phyloP scores from a whole-genome alignment of 352 stramenopile genomes.

The Pythium insidiosum region DNA sequence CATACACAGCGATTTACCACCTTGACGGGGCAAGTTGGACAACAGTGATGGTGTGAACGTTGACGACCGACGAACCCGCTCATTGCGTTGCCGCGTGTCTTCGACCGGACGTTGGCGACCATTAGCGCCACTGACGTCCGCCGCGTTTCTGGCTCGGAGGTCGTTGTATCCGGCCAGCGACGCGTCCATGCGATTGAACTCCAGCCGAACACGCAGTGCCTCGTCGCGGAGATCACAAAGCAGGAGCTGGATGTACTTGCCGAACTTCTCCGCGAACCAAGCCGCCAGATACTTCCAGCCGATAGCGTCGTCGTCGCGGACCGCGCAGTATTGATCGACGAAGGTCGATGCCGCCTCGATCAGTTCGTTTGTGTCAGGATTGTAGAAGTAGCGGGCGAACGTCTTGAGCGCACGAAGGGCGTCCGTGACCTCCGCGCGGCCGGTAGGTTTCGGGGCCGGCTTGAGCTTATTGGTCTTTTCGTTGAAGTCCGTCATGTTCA shows the following conservation, averaged over 20 bases:
- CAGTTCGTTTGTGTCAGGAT: neutral
- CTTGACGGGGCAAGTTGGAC: neutral
- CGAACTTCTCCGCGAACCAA: slow-evolving; percentile 1
- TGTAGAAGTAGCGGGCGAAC: slow-evolving; percentile 2
- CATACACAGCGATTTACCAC: neutral
- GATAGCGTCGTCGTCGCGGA: neutral
- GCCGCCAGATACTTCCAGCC: neutral
- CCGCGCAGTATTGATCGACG: neutral
- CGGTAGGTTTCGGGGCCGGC: neutral
- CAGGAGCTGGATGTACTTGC: neutral
- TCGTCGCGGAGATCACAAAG: neutral
- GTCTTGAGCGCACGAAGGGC: neutral
- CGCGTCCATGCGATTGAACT: neutral
- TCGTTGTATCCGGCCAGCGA: neutral
- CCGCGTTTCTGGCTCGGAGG: neutral
- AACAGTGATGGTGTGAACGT: neutral
- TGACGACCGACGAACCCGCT: neutral
- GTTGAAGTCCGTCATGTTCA: slow-evolving; percentile 2
- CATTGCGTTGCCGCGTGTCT: neutral
- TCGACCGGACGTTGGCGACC: neutral
- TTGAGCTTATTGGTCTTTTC: slow-evolving; percentile 1
- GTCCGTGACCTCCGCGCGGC: neutral
- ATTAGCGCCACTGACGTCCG: neutral
- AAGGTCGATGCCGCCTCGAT: neutral
- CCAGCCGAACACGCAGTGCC: neutral